phyloP scores from a whole-genome alignment of 106 monocot species.

The Amphibolis antarctica region DNA sequence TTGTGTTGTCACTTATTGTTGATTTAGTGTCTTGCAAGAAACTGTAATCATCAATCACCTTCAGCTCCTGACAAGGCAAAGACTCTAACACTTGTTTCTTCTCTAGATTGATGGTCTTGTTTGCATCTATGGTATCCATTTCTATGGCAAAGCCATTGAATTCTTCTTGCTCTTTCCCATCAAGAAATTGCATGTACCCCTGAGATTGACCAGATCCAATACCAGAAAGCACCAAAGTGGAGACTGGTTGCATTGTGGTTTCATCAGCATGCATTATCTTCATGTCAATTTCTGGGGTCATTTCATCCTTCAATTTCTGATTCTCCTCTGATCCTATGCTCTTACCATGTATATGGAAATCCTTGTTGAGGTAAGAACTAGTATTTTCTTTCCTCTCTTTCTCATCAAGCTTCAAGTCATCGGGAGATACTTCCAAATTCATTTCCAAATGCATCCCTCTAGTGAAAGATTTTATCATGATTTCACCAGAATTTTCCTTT shows the following conservation, averaged over 20 bases:
- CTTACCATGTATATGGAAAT: background rate
- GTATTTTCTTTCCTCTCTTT: background rate
- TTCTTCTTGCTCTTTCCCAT: slow-evolving; percentile 17
- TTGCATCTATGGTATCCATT: slow-evolving; percentile 5
- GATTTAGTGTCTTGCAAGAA: background rate
- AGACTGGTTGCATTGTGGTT: background rate
- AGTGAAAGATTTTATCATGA: slow-evolving; percentile 45
- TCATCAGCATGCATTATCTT: background rate
- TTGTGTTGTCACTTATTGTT: background rate
- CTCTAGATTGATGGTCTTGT: background rate
- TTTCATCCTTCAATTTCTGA: background rate
- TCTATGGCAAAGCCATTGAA: slow-evolving; percentile 1
- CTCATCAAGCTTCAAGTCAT: background rate
- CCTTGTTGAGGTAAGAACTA: background rate
- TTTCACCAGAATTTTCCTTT: slow-evolving; percentile 8
- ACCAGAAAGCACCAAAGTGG: background rate
- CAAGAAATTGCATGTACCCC: background rate
- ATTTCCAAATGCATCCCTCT: slow-evolving; percentile 31
- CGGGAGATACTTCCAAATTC: slow-evolving; percentile 1
- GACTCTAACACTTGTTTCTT: background rate
- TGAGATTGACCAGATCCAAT: background rate
- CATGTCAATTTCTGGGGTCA: background rate
- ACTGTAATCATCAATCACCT: background rate
- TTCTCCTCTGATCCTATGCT: background rate
- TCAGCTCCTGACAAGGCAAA: background rate